Base-by-base conservation (phyloP, 306 rosid species). In the Vigna angularis region DNA sequence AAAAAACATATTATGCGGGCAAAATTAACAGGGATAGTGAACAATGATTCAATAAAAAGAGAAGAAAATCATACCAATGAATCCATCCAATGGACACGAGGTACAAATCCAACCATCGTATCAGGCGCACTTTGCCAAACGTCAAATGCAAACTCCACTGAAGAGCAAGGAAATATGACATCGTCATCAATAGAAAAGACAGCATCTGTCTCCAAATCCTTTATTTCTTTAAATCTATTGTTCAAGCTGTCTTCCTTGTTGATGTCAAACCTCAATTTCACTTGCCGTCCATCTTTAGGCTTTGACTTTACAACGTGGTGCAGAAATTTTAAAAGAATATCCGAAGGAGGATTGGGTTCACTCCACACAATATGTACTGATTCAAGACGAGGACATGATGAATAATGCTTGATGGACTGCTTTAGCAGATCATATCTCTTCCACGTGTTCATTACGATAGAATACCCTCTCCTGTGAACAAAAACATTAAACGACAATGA, bases 71-170 rank as follows among this genome's bases (percentile, higher is more conserved):
- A 51, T 91, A 95, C 99, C 91, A 51, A 73, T 38, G 73, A 80
- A 83, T 88, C 88, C 72, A 77, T 56, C 98, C 93, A 93, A 85
- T 95, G 97, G 86, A 78, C 86, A 13, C 99, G 99, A 34, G 99
- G 99, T 28, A 95, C 99, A 80, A 93, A 95, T 55, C 99, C 99
- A 74, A 95, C 99, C 99, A 95, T 93, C 8, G 98, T 79, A 79
- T 95, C 91, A 7, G 97, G 86, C 30, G 99, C 98, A 87, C 96
- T 93, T 83, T 84, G 88, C 99, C 99, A 95, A 81, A 91, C 98
- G 76, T 83, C 87, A 26, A 89, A 95, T 67, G 98, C 96, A 81
- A 95, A 86, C 77, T 95, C 99, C 14, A 95, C 96, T 0, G 99
- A 83, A 36, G 96, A 70, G 88, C 99, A 95, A 40, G 96, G 90